Evolutionary conservation across 805 yeast species (phyloP), one percentile per base, ranked within the genome.

Genomic region (Yamadazyma ubonensis): DNA sequence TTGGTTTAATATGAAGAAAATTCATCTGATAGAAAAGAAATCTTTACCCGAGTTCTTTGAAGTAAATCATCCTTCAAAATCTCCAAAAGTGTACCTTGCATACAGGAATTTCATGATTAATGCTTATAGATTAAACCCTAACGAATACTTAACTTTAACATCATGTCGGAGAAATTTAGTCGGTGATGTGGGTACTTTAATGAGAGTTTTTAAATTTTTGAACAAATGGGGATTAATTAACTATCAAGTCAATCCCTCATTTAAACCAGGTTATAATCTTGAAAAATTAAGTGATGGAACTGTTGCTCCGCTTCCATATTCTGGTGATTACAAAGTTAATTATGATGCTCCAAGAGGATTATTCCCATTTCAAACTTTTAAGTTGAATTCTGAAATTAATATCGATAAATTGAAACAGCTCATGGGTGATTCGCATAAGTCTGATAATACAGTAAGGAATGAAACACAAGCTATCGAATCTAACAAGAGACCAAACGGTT

Each of bases 221-320:
- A 86, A 80, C 51, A 85, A 84, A 58, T 90, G 97, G 97, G 97
- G 97, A 0, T 69, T 90, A 37, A 86, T 90, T 38, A 90, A 90
- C 61, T 90, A 90, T 59, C 97, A 90, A 61, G 95, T 90, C 2
- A 86, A 83, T 56, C 86, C 90, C 1, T 85, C 79, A 46, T 70
- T 81, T 39, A 76, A 81, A 46, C 93, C 95, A 3, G 73, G 74
- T 18, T 70, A 78, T 37, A 69, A 72, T 2, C 71, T 82, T 12
- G 86, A 81, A 41, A 67, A 66, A 42, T 46, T 66, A 28, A 67
- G 71, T 8, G 65, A 66, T 45, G 74, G 73, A 1, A 54, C 57
- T 17, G 64, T 55, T 54, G 70, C 65, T 18, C 71, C 71, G 7
- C 84, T 87, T 32, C 90, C 89, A 16, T 79, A 73, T 51, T 79